A percentile compares a stretch with the other conserved stretches of the same genome.
Evolutionary conservation across 176 grass and related monocot species (phyloP).

Genomic region (Urochloa ruziziensis): DNA sequence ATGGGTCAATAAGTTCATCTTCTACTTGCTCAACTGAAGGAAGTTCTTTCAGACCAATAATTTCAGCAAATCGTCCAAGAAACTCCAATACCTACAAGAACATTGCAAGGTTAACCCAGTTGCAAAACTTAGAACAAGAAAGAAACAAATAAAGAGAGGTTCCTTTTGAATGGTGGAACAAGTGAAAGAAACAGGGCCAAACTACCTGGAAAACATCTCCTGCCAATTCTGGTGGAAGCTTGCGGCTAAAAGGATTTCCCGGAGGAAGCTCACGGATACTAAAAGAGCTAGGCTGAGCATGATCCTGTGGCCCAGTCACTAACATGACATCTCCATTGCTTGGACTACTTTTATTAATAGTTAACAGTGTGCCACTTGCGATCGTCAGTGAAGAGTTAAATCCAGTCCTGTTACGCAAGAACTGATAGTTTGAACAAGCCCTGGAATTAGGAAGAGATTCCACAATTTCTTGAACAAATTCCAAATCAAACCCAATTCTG

Average conservation of each 20-base stretch:
- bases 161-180: slow-evolving; percentile 20
- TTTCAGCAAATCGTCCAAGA: slow-evolving; percentile 73
- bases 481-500: slow-evolving; percentile 81
- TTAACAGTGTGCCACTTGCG: slow-evolving; percentile 63
- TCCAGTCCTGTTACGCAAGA: slow-evolving; percentile 61
- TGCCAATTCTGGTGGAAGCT: slow-evolving; percentile 70
- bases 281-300: slow-evolving; percentile 36
- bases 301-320: slow-evolving; percentile 34
- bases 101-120: slow-evolving; percentile 17
- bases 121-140: slow-evolving; percentile 31
- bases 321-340: slow-evolving; percentile 34
- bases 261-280: slow-evolving; percentile 51
- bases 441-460: slow-evolving; percentile 80
- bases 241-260: slow-evolving; percentile 69
- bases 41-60: slow-evolving; percentile 72
- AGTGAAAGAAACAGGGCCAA: slow-evolving; percentile 34
- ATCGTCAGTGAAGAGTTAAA: slow-evolving; percentile 68
- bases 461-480: slow-evolving; percentile 95
- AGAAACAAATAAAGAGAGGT: slow-evolving; percentile 33
- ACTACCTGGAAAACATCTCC: slow-evolving; percentile 92
- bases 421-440: slow-evolving; percentile 66
- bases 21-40: slow-evolving; percentile 87
- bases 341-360: slow-evolving; percentile 53
- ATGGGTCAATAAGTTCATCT: slow-evolving; percentile 94
- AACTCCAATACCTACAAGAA: slow-evolving; percentile 87